phyloP scores from a whole-genome alignment of 1,284 basidiomycete species.

The Malassezia caprae region DNA sequence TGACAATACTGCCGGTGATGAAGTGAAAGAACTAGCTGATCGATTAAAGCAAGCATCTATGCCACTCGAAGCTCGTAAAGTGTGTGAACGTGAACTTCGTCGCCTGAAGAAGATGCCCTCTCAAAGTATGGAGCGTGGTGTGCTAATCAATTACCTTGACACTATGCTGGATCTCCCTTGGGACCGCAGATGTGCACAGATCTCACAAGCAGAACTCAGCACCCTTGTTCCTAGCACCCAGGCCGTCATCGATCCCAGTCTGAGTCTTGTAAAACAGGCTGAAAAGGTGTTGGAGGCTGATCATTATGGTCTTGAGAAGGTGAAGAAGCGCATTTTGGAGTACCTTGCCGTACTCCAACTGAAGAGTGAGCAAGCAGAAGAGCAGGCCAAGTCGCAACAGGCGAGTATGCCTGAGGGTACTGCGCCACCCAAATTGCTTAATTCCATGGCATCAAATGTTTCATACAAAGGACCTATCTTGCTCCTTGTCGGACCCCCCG shows the following conservation, averaged over 20 bases:
- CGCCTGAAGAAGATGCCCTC: constrained; percentile 41
- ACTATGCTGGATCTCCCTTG: constrained; percentile 48
- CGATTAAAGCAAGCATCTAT: constrained; percentile 34
- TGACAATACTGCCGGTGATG: constrained; percentile 37
- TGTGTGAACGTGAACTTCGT: constrained; percentile 45
- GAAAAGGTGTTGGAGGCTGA: constrained; percentile 49
- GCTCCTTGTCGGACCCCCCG: constrained; percentile 54
- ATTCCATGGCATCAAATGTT: background rate
- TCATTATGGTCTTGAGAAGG: constrained; percentile 51
- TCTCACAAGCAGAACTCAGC: constrained; percentile 5
- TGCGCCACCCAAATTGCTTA: background rate
- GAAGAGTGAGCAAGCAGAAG: constrained; percentile 43
- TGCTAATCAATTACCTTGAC: constrained; percentile 48
- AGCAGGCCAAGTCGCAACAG: constrained; percentile 16
- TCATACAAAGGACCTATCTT: constrained; percentile 64
- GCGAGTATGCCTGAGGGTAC: background rate
- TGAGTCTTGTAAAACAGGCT: constrained; percentile 33
- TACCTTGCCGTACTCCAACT: constrained; percentile 51
- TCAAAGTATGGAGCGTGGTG: constrained; percentile 46
- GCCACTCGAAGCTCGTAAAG: constrained; percentile 38
- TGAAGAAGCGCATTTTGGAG: constrained; percentile 51
- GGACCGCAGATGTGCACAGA: constrained; percentile 38
- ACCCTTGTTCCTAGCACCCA: constrained; percentile 13
- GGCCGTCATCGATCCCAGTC: constrained; percentile 1
- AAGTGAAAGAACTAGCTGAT: constrained; percentile 35